Percentiles rank a stretch among this genome's conserved stretches.
phyloP scores from a whole-genome alignment of 2,329 filamentous ascomycete genomes.

The Sodiomyces alkalinus region DNA sequence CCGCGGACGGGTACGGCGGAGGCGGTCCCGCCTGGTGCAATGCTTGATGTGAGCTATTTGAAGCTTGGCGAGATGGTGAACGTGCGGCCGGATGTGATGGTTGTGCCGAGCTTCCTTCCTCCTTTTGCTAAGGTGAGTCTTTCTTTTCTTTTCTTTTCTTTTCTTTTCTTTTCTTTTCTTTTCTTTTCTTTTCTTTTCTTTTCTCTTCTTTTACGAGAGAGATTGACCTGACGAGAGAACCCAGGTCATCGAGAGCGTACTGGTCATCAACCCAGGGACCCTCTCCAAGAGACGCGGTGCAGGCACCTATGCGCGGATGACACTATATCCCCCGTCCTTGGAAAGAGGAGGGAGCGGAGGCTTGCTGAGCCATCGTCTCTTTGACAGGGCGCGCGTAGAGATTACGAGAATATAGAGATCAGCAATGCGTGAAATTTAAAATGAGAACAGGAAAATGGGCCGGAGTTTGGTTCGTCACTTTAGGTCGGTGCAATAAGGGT shows the following conservation, averaged over 20 bases:
- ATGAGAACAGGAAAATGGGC: too few species aligned
- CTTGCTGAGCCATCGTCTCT: constrained; percentile 60
- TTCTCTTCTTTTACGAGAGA: constrained; percentile 1
- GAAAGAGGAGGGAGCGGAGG: constrained; percentile 43
- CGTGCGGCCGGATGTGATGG: constrained; percentile 68
- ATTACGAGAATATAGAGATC: constrained; percentile 64
- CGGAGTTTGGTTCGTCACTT: too few species aligned
- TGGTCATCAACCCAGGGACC: constrained; percentile 81
- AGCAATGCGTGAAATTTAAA: too few species aligned
- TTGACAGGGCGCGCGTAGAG: constrained; percentile 72
- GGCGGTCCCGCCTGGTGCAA: constrained; percentile 53
- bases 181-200: background rate
- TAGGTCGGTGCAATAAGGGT: too few species aligned
- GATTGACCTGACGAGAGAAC: constrained; percentile 4
- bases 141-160: background rate
- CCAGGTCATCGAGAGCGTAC: constrained; percentile 77
- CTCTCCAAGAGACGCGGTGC: constrained; percentile 72
- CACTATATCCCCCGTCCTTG: constrained; percentile 49
- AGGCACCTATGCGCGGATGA: constrained; percentile 74
- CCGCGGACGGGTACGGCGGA: constrained; percentile 48
- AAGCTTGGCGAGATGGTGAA: constrained; percentile 86
- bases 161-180: background rate
- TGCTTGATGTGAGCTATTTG: constrained; percentile 69
- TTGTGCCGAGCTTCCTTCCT: constrained; percentile 68
- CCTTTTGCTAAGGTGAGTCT: constrained; percentile 69